Evolutionary conservation across 805 yeast species (phyloP).

Genomic region (Saccharomycopsis selenospora): DNA sequence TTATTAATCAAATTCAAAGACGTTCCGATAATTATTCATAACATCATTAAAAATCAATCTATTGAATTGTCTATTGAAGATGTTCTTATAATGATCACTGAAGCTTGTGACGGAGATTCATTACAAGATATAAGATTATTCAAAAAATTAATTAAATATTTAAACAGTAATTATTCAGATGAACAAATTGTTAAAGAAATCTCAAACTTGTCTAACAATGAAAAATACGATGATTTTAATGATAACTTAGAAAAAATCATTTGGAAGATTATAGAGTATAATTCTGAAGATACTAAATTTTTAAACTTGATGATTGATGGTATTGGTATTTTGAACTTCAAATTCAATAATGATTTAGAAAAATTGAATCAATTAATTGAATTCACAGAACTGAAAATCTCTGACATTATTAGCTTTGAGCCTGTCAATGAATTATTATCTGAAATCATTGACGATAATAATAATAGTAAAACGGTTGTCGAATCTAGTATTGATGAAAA

Average conservation of each 20-base stretch:
- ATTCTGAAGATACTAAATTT: constrained; percentile 11
- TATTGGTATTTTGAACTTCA: constrained; percentile 20
- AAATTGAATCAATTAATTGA: constrained; percentile 10
- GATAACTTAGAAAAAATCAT: constrained; percentile 14
- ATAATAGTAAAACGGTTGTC: background rate
- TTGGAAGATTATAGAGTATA: constrained; percentile 8
- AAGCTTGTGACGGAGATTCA: background rate
- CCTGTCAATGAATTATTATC: constrained; percentile 10
- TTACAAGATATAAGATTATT: constrained; percentile 5
- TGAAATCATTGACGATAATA: constrained; percentile 12
- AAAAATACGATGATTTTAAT: constrained; percentile 11
- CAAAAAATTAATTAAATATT: constrained; percentile 10
- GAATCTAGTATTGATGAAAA: background rate
- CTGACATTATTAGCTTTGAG: constrained; percentile 14
- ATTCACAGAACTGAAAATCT: constrained; percentile 11
- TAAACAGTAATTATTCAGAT: constrained; percentile 12
- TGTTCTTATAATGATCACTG: constrained; percentile 13
- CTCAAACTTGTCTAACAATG: constrained; percentile 5
- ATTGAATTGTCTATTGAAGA: constrained; percentile 16
- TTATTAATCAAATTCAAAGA: constrained; percentile 11
- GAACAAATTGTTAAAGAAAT: constrained; percentile 14
- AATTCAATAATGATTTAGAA: constrained; percentile 15
- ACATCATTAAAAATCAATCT: constrained; percentile 8
- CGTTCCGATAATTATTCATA: constrained; percentile 11
- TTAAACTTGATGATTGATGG: constrained; percentile 20